Evolutionary conservation across 2,329 filamentous ascomycete genomes (phyloP), one percentile per base, ranked within the genome.

Genomic region (Fusarium coicis): DNA sequence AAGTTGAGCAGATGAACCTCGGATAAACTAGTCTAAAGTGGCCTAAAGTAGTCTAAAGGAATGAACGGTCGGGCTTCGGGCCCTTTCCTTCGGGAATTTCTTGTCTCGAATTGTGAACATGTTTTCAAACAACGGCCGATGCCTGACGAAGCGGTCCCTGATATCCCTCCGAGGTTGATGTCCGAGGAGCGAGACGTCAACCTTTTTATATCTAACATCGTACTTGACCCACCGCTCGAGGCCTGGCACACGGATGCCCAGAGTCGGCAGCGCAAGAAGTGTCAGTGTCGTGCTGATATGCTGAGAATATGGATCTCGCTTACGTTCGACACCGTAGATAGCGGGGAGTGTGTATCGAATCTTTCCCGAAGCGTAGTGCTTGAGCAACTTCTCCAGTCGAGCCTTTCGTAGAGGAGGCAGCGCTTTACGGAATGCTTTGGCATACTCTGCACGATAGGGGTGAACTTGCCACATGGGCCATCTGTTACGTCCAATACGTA

Each of bases 311-410:
- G 74, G 76, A 23, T 78, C 76, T n/a, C 68, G 63, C 49, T 71
- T 58, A n/a, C 62, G 67, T 47, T 87, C 80, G 5, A 83, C 80
- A 12, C 83, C 80, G 75, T 90, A 90, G 12, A 91, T 77, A 3
- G 85, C 89, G 0, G 89, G 89, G 5, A 91, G 78, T 0, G 88
- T 87, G 68, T 84, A 90, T 18, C 89, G 83, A 19, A 86, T 83
- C 77, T 90, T 90, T 0, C 85, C 87, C 0, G 88, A 87, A 0
- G 88, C 88, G 60, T 87, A 83, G 11, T 82, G 78, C 66, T 84
- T 85, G 23, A 91, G 83, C 14, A 86, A 63, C 5, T 79, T 79
- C 36, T 83, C 82, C 2, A 90, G 80, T 21, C 74, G 71, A 5
- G 76, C 64, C 50, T 82, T 58, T 74, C 81, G 66, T 63, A 77